Conservation (phyloP, 2,329 filamentous ascomycete genomes). For the Bertia moriformis region DNA sequence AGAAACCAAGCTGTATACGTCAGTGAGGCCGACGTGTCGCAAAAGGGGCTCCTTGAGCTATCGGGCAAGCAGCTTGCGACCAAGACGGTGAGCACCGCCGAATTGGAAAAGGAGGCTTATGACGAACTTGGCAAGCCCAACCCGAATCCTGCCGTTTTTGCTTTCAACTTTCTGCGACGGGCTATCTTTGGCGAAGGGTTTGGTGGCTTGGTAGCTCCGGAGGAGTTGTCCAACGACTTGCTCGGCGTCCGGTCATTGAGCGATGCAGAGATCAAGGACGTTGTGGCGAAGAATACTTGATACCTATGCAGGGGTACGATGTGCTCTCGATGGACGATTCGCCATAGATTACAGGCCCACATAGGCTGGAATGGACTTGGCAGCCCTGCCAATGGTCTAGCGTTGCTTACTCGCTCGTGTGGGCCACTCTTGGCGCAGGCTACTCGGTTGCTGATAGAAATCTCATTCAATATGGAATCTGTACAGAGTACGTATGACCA, state of each 20-base stretch:
- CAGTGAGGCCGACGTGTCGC: background rate
- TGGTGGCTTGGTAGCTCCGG: slow-evolving; percentile 5
- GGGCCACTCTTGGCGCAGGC: too few relatives aligned
- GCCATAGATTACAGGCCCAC: too few relatives aligned
- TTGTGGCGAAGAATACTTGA: background rate
- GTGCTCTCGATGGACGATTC: too few relatives aligned
- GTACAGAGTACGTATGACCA: too few relatives aligned
- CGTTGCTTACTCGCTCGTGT: too few relatives aligned
- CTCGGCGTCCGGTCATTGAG: background rate
- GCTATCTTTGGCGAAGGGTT: background rate
- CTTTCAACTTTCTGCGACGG: background rate
- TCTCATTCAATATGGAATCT: too few relatives aligned
- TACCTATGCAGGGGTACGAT: too few relatives aligned
- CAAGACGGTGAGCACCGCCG: background rate
- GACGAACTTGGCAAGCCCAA: background rate
- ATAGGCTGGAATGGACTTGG: too few relatives aligned
- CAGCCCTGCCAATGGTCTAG: too few relatives aligned
- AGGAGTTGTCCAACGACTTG: background rate
- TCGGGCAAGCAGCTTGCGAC: background rate
- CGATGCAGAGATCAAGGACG: background rate
- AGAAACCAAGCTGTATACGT: background rate
- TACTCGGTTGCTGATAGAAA: too few relatives aligned
- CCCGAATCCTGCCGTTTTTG: background rate
- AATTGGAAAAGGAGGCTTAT: background rate
- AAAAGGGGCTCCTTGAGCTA: background rate